Percentiles rank a stretch among this genome's conserved stretches.
phyloP scores from a whole-genome alignment of 192 early-diverging fungal genomes.

The Umbelopsis ramanniana region DNA sequence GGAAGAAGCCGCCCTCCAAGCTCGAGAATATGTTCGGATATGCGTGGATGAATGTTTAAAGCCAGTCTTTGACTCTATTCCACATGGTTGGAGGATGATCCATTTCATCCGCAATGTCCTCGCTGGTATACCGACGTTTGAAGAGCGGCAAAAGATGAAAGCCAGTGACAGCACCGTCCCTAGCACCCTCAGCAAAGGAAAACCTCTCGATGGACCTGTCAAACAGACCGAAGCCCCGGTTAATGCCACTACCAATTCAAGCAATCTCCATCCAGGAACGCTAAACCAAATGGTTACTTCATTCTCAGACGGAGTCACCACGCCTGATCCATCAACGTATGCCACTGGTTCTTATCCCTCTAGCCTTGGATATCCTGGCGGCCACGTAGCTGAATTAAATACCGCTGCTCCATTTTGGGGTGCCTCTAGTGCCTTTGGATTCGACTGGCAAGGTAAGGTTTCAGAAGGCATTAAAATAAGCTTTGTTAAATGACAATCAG shows the following conservation, averaged over 20 bases:
- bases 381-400: not conserved
- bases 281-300: not conserved
- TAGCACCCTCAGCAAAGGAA: not conserved
- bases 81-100: conserved; percentile 16
- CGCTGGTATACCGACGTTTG: not conserved
- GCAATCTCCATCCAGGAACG: not conserved
- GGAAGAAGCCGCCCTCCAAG: conserved; percentile 9
- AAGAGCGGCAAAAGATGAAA: not conserved
- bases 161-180: too few relatives aligned
- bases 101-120: not conserved
- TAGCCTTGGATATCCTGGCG: not conserved
- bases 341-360: not conserved
- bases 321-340: not conserved
- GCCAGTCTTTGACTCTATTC: conserved; percentile 26
- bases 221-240: not conserved
- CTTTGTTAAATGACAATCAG: not conserved
- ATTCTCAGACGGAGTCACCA: not conserved
- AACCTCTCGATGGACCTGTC: not conserved
- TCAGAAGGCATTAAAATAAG: not conserved
- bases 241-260: not conserved
- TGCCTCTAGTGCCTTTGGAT: conserved; percentile 13
- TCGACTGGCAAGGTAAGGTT: conserved; percentile 19
- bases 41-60: conserved; percentile 31
- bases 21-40: conserved; percentile 28
- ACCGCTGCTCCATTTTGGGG: conserved; percentile 17